These are phyloP conservation scores for Ilex aquifolium DNA, from an alignment of 257 asterid species.

Conservation along the genomic window DNA sequence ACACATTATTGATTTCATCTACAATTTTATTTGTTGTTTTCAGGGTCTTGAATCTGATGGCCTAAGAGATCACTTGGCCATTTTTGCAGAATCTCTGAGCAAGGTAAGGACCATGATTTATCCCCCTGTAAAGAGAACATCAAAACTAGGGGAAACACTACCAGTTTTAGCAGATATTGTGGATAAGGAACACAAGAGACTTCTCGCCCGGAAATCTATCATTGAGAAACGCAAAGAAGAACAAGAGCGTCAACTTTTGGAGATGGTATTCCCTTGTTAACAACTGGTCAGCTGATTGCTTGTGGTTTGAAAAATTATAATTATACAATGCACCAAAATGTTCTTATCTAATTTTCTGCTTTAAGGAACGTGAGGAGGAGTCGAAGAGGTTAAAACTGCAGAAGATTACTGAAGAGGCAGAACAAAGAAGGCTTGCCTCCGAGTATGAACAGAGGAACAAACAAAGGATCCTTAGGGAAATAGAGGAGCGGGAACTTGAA, in stretches of 20 bases:
- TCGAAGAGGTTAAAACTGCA: conserved; percentile 64
- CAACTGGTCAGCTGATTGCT: conserved; percentile 3
- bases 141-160: conserved; percentile 47
- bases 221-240: conserved; percentile 97
- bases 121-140: conserved; percentile 43
- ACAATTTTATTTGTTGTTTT: not conserved
- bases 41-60: conserved; percentile 85
- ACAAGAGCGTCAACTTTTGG: conserved; percentile 85
- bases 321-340: not conserved
- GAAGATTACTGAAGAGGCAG: conserved; percentile 73
- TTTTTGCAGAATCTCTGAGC: conserved; percentile 59
- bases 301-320: not conserved
- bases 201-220: conserved; percentile 82
- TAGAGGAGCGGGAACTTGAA: conserved; percentile 82
- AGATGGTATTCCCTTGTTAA: conserved; percentile 46
- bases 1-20: too few species aligned
- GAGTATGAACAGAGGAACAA: conserved; percentile 78
- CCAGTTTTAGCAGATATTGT: conserved; percentile 61
- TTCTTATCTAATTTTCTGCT: not conserved
- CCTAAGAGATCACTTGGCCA: conserved; percentile 56
- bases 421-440: conserved; percentile 63
- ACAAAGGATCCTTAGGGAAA: conserved; percentile 74
- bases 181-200: conserved; percentile 83
- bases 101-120: conserved; percentile 51
- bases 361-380: conserved; percentile 88